These are phyloP conservation scores for Nosema muscidifuracis DNA, from an alignment of 371 early-diverging fungal genomes.

Conservation along the genomic window DNA sequence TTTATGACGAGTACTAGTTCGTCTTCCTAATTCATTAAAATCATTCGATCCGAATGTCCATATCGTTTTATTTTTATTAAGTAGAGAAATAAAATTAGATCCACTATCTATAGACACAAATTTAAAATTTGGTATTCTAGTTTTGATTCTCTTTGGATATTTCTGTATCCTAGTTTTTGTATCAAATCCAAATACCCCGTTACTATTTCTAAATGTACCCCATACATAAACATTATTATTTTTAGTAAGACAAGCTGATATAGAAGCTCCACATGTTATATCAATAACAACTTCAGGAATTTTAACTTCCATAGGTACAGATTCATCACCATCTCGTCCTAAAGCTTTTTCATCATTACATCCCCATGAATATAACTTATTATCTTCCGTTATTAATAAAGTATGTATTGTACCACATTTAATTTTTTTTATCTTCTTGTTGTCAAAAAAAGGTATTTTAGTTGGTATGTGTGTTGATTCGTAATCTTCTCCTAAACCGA, in stretches of 20 bases:
- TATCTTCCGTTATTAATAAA: constrained; percentile 65
- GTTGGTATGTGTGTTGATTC: constrained; percentile 64
- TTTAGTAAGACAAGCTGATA: constrained; percentile 75
- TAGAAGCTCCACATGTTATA: constrained; percentile 81
- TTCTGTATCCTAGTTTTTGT: constrained; percentile 67
- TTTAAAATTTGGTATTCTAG: constrained; percentile 77
- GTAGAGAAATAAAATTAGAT: constrained; percentile 76
- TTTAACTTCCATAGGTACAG: constrained; percentile 34
- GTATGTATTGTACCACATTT: constrained; percentile 67
- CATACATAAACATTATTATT: constrained; percentile 78
- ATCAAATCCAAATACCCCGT: constrained; percentile 67
- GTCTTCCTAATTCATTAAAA: constrained; percentile 75
- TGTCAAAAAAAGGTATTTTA: constrained; percentile 66
- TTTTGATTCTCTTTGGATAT: constrained; percentile 66
- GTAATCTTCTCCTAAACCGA: constrained; percentile 77
- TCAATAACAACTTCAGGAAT: constrained; percentile 68
- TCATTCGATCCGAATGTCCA: constrained; percentile 88
- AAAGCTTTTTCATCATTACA: constrained; percentile 94
- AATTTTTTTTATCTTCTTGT: constrained; percentile 65
- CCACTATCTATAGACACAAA: constrained; percentile 77
- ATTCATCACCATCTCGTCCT: constrained; percentile 70
- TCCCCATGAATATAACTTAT: constrained; percentile 78
- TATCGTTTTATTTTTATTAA: constrained; percentile 69
- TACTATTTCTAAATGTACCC: constrained; percentile 77
- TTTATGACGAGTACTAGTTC: constrained; percentile 56